Evolutionary conservation across 805 yeast genomes (phyloP).

Genomic region (Cyberlindnera meyerae): DNA sequence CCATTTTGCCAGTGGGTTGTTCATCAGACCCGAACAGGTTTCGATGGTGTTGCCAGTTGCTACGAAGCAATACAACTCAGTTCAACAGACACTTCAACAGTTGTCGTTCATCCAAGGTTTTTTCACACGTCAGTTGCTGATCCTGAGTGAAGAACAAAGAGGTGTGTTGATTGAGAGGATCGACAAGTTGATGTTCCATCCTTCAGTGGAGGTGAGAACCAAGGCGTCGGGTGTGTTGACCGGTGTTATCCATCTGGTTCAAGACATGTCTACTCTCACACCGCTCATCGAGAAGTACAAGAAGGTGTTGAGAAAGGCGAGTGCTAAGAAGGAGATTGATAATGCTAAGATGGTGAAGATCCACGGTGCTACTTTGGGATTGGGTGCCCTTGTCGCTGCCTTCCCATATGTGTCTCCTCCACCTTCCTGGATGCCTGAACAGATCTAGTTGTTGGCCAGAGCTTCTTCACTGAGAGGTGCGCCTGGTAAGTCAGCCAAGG

Average conservation of each 20-base stretch:
- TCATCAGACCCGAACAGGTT: slow-evolving; percentile 39
- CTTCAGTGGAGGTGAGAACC: slow-evolving; percentile 70
- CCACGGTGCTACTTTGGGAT: slow-evolving; percentile 85
- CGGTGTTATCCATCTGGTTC: slow-evolving; percentile 59
- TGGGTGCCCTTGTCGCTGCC: slow-evolving; percentile 84
- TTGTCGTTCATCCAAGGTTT: slow-evolving; percentile 68
- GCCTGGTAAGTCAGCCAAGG: slow-evolving; percentile 81
- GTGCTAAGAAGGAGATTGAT: slow-evolving; percentile 31
- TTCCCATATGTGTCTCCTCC: slow-evolving; percentile 90
- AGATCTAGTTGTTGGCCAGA: slow-evolving; percentile 63
- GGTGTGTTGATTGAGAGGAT: slow-evolving; percentile 46
- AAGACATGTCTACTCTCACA: slow-evolving; percentile 38
- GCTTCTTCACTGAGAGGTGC: slow-evolving; percentile 72
- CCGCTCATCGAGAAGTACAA: slow-evolving; percentile 32
- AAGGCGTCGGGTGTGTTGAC: slow-evolving; percentile 71
- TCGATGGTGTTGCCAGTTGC: slow-evolving; percentile 40
- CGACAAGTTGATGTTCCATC: slow-evolving; percentile 49
- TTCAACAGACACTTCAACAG: slow-evolving; percentile 62
- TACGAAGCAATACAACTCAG: slow-evolving; percentile 32
- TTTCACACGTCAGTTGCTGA: slow-evolving; percentile 62
- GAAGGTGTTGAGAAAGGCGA: slow-evolving; percentile 24
- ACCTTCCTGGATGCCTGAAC: slow-evolving; percentile 81
- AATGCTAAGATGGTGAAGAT: slow-evolving; percentile 42
- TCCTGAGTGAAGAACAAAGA: slow-evolving; percentile 45
- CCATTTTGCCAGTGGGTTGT: slow-evolving; percentile 39